Evolutionary conservation across 139 green algal genomes (phyloP), one percentile per base, ranked within the genome.

Genomic region (Parachlorella kessleri): DNA sequence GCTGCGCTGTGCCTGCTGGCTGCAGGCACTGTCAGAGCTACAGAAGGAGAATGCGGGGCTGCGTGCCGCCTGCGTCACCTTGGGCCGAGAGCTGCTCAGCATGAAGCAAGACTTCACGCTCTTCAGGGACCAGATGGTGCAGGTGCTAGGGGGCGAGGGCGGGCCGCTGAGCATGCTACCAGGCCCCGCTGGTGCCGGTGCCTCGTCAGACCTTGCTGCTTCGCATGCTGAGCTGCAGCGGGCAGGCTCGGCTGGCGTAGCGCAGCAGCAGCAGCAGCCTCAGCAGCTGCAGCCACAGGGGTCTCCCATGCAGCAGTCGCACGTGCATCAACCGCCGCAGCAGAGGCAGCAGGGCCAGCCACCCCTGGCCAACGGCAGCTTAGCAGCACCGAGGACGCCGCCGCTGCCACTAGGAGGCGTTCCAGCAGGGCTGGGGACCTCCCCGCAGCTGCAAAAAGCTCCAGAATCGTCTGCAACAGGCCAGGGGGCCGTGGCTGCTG

Each of bases 41-140:
- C 81, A 86, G n/a, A 70, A 81, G 21, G 81, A 86, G 54, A 86
- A 86, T n/a, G 35, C 59, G 26, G 80, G 73, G 66, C 78, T 86
- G 33, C 55, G 73, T 9, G 78, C 80, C 4, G 59, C 77, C 3
- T 85, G 70, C 41, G 75, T 81, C 28, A 84, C 73, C 0, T 39
- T 86, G 53, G 81, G 73, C 9, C 53, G 70, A 55, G 81, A 86
- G 76, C 72, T 86, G 33, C 76, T 78, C 18, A 42, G 54, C 21
- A 68, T 86, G 23, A 84, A 84, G 30, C 21, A 78, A 6, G 81
- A 86, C 35, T 67, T 86, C 54, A 54, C 33, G 39, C 55, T 53
- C 3, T 48, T 86, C 55, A 72, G 86, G 40, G 64, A 76, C 35
- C 70, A 84, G 33, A 70, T 80, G 4, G 26, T 38, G 28, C 21